Percentiles rank a stretch among this genome's conserved stretches.
Conservation (phyloP, 768 basidiomycete species). For the Boletus tomentosulus region DNA sequence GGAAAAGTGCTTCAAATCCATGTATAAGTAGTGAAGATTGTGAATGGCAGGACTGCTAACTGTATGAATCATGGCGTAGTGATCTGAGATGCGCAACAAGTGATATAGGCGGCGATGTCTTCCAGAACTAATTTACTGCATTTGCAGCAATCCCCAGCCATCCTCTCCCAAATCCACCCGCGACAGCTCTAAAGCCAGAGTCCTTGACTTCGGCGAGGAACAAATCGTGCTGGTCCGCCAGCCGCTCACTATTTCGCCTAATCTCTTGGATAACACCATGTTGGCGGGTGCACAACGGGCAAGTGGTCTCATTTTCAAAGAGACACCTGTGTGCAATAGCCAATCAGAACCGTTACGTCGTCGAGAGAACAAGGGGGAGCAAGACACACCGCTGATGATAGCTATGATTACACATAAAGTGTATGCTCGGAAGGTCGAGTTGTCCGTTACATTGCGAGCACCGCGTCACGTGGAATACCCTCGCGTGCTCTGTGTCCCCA, state of each 20-base stretch:
- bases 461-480: conserved; percentile 91
- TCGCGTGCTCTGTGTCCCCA: conserved; percentile 70
- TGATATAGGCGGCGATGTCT: neutral
- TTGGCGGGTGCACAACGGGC: conserved; percentile 82
- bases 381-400: conserved; percentile 81
- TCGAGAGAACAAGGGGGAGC: conserved; percentile 2
- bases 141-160: conserved; percentile 35
- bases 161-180: conserved; percentile 66
- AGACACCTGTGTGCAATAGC: conserved; percentile 56
- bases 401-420: conserved; percentile 98
- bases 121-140: neutral
- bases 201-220: conserved; percentile 75
- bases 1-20: neutral
- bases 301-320: conserved; percentile 85
- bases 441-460: conserved; percentile 88
- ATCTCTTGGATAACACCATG: conserved; percentile 91
- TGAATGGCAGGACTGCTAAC: neutral
- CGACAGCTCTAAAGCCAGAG: conserved; percentile 66
- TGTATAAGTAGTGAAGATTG: neutral
- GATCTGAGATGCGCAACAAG: neutral
- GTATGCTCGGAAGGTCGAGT: conserved; percentile 88
- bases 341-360: neutral
- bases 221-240: conserved; percentile 78
- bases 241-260: conserved; percentile 74
- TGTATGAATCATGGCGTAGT: neutral